Evolutionary conservation across 768 basidiomycete genomes (phyloP), one percentile per base, ranked within the genome.

Genomic region (Naganishia randhawae): DNA sequence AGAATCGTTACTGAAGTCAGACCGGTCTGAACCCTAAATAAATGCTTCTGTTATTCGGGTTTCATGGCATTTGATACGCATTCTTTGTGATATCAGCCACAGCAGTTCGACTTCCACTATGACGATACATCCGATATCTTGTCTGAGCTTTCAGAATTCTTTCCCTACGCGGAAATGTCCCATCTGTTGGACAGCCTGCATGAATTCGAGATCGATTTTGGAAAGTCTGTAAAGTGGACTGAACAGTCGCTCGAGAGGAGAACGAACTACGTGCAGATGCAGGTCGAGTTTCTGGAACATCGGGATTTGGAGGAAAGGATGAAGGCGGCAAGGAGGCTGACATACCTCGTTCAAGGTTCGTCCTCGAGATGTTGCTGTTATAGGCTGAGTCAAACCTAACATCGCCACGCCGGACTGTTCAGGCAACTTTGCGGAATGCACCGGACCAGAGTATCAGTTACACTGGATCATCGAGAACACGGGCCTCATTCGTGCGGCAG

Each of bases 91-190:
- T 50, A 16, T 4, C 27, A 67, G 66, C 53, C 41, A 16, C 66
- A 67, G 31, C 75, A 78, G 41, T 96, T 90, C 80, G 91, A 93
- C 82, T 96, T 89, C 81, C 86, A 89, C 69, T 97, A 97, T 78
- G 91, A 95, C 73, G 94, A 98, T 78, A 93, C 95, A 76, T 92
- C 96, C 80, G 93, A 91, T 5, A 87, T 97, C 22, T 88, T 95
- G 85, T 89, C 90, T 74, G 96, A 99, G 78, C 88, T 99, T 42
- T 91, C 97, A 68, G 96, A 99, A 80, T 97, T 98, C 81, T 98
- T 95, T 80, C 91, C 92, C 25, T 99, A 96, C 80, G 87, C 92
- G 69, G 95, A 97, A 82, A 91, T 92, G 86, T 86, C 89, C 0
- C 35, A 39, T 39, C 39, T 66, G 13, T 13, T 41, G 22, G 57